Conservation (phyloP, 2,329 filamentous ascomycete species). For the Aspergillus clavatus region DNA sequence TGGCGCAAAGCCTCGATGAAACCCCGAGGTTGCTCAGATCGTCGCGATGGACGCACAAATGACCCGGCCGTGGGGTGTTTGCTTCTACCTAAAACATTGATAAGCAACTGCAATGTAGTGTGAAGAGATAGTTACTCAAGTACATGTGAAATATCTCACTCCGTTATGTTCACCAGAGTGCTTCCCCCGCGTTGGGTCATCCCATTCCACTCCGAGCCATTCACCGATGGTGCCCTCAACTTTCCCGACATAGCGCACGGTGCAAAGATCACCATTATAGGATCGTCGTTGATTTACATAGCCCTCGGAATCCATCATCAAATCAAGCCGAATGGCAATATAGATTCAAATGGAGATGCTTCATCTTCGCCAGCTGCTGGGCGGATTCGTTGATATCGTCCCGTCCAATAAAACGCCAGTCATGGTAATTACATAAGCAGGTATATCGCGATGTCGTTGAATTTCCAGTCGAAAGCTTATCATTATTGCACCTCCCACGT, state of each 20-base stretch:
- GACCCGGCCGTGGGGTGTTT: conserved; percentile 69
- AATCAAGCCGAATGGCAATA: neutral
- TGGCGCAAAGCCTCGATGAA: conserved; percentile 75
- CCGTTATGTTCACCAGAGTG: conserved; percentile 81
- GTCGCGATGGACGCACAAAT: conserved; percentile 75
- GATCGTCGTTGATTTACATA: conserved; percentile 71
- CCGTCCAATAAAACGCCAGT: conserved; percentile 9
- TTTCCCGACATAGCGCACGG: conserved; percentile 73
- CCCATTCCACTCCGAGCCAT: conserved; percentile 97
- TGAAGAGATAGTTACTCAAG: neutral
- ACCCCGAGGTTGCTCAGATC: conserved; percentile 61
- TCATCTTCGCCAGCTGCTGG: conserved; percentile 1
- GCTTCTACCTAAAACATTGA: conserved; percentile 49
- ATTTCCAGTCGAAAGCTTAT: conserved; percentile 5
- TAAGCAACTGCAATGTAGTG: conserved; percentile 10
- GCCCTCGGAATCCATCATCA: conserved; percentile 14
- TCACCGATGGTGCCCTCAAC: conserved; percentile 70
- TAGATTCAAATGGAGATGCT: neutral
- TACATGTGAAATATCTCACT: conserved; percentile 78
- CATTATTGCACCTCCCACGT: conserved; percentile 4
- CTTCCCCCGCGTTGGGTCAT: conserved; percentile 79
- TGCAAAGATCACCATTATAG: conserved; percentile 72
- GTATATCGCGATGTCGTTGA: conserved; percentile 2
- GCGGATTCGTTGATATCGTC: conserved; percentile 4
- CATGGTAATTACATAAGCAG: conserved; percentile 24